Evolutionary conservation across 257 asterid species (phyloP), one percentile per base, ranked within the genome.

Genomic region (Solanum peruvianum): DNA sequence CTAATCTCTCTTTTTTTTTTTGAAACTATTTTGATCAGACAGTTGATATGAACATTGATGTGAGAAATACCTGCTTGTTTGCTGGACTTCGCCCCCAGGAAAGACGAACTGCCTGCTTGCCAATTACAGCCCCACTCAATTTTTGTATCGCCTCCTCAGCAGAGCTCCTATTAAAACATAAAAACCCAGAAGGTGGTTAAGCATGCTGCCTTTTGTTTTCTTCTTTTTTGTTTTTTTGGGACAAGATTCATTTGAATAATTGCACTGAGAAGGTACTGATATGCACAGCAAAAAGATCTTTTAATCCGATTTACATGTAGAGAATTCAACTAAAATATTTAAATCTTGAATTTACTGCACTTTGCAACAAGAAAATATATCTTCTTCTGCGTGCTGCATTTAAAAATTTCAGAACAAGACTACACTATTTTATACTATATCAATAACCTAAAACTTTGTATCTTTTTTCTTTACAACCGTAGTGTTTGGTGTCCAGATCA

Each of bases 61-160:
- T 80, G 21, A 44, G 73, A 70, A 71, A 33, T 90, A 93, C 98
- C 94, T 94, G 96, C 91, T 90, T 94, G 91, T 93, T 90, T 76
- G 94, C 94, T 90, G 93, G 92, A 89, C 90, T 94, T 44, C 95
- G 93, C 44, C 98, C 98, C 96, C 96, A 94, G 82, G 98, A 94
- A 72, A 94, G 98, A 81, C 98, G 96, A 86, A 94, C 98, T 44
- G 95, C 93, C 91, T 93, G 96, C 93, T 93, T 93, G 76, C 98
- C 96, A 10, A 94, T 93, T 37, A 86, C 83, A 23, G 95, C 58
- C 13, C 96, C 98, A 67, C 87, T 94, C 87, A 94, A 89, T 90
- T 92, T 92, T 90, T 91, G 88, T 88, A 94, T 89, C 23, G 98
- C 98, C 20, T 93, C 98, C 91, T 93, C 93, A 11, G 98, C 98